Evolutionary conservation across 352 stramenopile species (phyloP).

Genomic region (Achlya hypogyna): DNA sequence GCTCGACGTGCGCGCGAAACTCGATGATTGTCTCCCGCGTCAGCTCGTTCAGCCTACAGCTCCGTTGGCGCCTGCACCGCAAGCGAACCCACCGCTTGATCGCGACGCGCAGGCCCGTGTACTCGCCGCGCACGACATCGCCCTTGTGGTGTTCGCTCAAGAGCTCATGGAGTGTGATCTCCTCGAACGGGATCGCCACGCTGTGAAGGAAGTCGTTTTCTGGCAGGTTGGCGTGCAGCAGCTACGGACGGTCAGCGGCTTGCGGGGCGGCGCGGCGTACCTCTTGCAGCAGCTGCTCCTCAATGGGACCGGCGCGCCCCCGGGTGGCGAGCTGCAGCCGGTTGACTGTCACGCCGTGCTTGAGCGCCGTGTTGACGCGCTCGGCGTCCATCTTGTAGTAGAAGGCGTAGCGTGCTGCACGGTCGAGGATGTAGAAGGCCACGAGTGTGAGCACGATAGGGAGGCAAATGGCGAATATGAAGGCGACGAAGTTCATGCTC

Average conservation of each 20-base stretch:
- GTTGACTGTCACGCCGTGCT: constrained; percentile 66
- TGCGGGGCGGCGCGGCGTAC: constrained; percentile 20
- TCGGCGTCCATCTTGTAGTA: constrained; percentile 63
- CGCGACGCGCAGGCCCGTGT: constrained; percentile 63
- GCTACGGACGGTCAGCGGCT: background rate
- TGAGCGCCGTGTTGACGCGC: constrained; percentile 73
- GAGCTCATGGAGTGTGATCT: constrained; percentile 67
- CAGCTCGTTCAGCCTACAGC: constrained; percentile 31
- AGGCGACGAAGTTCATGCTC: constrained; percentile 48
- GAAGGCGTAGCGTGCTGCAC: constrained; percentile 54
- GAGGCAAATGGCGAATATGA: constrained; percentile 52
- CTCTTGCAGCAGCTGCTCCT: constrained; percentile 51
- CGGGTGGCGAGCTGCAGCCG: constrained; percentile 56
- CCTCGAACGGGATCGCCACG: constrained; percentile 56
- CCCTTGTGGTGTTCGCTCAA: constrained; percentile 51
- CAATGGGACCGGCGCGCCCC: constrained; percentile 21
- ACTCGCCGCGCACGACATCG: constrained; percentile 61
- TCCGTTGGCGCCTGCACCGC: background rate
- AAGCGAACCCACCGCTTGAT: constrained; percentile 54
- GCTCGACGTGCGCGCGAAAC: constrained; percentile 71
- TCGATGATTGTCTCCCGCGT: constrained; percentile 50
- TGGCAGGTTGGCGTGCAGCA: constrained; percentile 2
- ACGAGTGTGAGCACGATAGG: constrained; percentile 54
- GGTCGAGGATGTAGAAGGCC: constrained; percentile 70
- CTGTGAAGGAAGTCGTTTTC: constrained; percentile 10